Percentiles rank a stretch among this genome's conserved stretches.
Evolutionary conservation across 768 basidiomycete genomes (phyloP).

Genomic region (Lentinula edodes): DNA sequence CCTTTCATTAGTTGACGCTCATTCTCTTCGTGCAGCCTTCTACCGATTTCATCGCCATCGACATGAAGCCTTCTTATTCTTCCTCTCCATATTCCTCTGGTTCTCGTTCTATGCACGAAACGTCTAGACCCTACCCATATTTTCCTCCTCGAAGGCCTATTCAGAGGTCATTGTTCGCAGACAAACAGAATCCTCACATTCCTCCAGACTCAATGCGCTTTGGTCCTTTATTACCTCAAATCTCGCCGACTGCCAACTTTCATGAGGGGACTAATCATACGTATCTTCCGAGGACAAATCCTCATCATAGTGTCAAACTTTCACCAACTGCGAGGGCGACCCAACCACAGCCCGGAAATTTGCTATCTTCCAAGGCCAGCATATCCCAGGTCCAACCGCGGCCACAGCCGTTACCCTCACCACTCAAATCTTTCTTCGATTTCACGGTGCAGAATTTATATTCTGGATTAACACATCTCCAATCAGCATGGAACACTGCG

Average conservation of each 20-base stretch:
- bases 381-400: background rate
- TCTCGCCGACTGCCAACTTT: background rate
- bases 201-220: background rate
- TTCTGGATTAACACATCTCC: conserved; percentile 1
- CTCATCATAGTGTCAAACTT: background rate
- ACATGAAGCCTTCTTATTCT: background rate
- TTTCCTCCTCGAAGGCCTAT: background rate
- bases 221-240: background rate
- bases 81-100: background rate
- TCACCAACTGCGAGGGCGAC: background rate
- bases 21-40: background rate
- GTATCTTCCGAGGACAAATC: background rate
- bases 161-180: background rate
- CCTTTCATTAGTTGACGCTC: no score
- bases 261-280: background rate
- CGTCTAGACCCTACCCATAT: background rate
- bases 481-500: background rate
- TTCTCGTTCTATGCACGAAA: background rate
- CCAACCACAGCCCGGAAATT: background rate
- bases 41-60: background rate
- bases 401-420: background rate
- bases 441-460: background rate
- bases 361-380: background rate
- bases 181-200: background rate
- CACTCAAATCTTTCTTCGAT: conserved; percentile 2